Percentiles rank a stretch among this genome's conserved stretches.
phyloP scores from a whole-genome alignment of 768 basidiomycete species.

The Rubroboletus pulcherrimus region DNA sequence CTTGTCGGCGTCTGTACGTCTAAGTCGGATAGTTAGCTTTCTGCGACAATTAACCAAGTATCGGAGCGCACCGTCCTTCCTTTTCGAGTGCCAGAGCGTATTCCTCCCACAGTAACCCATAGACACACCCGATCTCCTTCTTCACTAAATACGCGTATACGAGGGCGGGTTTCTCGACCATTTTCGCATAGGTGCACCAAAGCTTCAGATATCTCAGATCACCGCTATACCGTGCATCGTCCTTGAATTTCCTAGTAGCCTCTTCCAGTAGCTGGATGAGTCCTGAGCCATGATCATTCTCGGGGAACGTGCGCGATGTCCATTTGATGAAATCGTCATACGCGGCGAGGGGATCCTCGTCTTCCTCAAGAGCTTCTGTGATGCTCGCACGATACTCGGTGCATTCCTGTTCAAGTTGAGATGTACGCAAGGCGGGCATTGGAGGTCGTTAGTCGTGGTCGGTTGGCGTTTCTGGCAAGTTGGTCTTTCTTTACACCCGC shows the following conservation, averaged over 20 bases:
- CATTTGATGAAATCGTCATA: slow-evolving; percentile 89
- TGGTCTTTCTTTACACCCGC: slow-evolving; percentile 16
- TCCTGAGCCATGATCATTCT: slow-evolving; percentile 64
- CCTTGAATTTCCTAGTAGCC: slow-evolving; percentile 75
- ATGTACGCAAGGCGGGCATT: slow-evolving; percentile 26
- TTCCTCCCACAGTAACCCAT: slow-evolving; percentile 85
- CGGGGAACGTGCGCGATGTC: slow-evolving; percentile 77
- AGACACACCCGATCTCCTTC: slow-evolving; percentile 71
- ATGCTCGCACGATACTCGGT: slow-evolving; percentile 38
- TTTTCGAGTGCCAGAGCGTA: slow-evolving; percentile 79
- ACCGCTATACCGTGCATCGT: slow-evolving; percentile 78
- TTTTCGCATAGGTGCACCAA: slow-evolving; percentile 84
- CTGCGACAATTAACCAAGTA: slow-evolving; percentile 1
- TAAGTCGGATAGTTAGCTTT: slow-evolving; percentile 29
- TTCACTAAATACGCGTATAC: slow-evolving; percentile 72
- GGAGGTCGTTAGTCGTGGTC: slow-evolving; percentile 3
- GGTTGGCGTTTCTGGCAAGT: slow-evolving; percentile 3
- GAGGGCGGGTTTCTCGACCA: slow-evolving; percentile 65
- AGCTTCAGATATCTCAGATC: slow-evolving; percentile 90
- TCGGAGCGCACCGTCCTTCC: slow-evolving; percentile 60
- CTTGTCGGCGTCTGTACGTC: slow-evolving; percentile 72
- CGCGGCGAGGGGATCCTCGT: slow-evolving; percentile 82
- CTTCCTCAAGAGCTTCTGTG: slow-evolving; percentile 56
- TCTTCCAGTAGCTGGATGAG: slow-evolving; percentile 81
- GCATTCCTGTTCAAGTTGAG: slow-evolving; percentile 30